A percentile compares a stretch with the other conserved stretches of the same genome.
Evolutionary conservation across 108 stramenopile species (phyloP).

Genomic region (Epithemia pelagica): DNA sequence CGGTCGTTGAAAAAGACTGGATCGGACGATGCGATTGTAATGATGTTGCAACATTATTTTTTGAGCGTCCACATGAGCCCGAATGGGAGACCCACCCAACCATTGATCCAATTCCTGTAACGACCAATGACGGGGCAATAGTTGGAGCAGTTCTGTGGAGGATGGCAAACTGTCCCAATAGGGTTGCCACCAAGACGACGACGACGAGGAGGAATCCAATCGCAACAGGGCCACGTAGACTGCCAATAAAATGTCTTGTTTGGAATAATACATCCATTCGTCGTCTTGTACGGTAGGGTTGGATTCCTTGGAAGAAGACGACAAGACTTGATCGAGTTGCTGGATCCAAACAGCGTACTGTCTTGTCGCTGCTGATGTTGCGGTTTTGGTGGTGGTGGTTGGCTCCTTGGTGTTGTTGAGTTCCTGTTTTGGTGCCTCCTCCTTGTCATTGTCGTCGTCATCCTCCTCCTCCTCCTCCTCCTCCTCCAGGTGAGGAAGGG

Average conservation of each 20-base stretch:
- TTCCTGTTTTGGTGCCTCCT: no score
- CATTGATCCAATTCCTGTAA: slow-evolving; percentile 16
- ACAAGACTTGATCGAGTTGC: no score
- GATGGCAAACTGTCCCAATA: slow-evolving; percentile 32
- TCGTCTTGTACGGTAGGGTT: no score
- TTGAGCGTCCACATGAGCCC: slow-evolving; percentile 26
- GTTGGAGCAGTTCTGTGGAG: slow-evolving; percentile 9
- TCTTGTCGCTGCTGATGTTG: no score
- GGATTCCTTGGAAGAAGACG: no score
- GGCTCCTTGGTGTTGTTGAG: no score
- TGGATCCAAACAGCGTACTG: no score
- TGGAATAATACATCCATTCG: neutral
- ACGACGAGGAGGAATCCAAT: neutral
- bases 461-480: no score
- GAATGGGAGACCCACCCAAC: slow-evolving; percentile 45
- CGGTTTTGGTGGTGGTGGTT: no score
- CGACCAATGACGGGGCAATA: slow-evolving; percentile 57
- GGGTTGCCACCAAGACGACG: slow-evolving; percentile 10
- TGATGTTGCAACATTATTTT: slow-evolving; percentile 32
- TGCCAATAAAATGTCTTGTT: neutral
- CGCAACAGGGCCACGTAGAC: neutral
- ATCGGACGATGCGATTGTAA: slow-evolving; percentile 21
- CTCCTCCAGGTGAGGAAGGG: no score
- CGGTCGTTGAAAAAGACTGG: neutral
- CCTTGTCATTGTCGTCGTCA: no score